phyloP scores from a whole-genome alignment of 2,329 filamentous ascomycete genomes.

The Cercospora sp. region DNA sequence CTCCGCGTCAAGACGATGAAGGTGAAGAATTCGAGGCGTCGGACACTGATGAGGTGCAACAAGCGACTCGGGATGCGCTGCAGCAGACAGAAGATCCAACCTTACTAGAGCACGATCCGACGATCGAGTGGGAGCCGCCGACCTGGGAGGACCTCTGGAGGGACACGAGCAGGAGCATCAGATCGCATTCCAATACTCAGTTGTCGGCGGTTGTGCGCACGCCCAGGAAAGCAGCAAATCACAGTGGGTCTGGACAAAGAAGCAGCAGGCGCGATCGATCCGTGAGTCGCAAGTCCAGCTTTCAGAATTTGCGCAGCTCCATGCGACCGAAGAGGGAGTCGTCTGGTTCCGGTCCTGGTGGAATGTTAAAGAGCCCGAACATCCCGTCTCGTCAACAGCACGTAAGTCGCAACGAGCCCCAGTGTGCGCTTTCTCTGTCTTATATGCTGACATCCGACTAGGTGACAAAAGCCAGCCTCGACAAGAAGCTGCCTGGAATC shows the following conservation, averaged over 20 bases:
- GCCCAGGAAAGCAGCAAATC: not conserved
- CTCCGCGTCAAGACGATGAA: not conserved
- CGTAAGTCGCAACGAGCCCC: not conserved
- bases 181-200: slow-evolving; percentile 3
- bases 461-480: not conserved
- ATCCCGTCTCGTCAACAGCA: not conserved
- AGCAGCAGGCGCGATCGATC: not conserved
- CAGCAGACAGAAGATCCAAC: not conserved
- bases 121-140: slow-evolving; percentile 12
- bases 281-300: slow-evolving; percentile 10
- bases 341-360: not conserved
- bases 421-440: not conserved
- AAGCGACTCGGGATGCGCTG: slow-evolving; percentile 9
- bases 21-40: not conserved
- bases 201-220: not conserved
- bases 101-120: not conserved
- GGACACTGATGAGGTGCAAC: not conserved
- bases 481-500: slow-evolving; percentile 5
- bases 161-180: slow-evolving; percentile 1
- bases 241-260: not conserved
- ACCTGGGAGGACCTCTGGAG: slow-evolving; percentile 13
- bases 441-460: not conserved
- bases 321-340: not conserved
- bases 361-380: not conserved
- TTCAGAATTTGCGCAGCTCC: slow-evolving; percentile 7